A percentile compares a stretch with the other conserved stretches of the same genome.
Conservation (phyloP, 192 early-diverging fungal genomes). For the Rhizophagus sp. region DNA sequence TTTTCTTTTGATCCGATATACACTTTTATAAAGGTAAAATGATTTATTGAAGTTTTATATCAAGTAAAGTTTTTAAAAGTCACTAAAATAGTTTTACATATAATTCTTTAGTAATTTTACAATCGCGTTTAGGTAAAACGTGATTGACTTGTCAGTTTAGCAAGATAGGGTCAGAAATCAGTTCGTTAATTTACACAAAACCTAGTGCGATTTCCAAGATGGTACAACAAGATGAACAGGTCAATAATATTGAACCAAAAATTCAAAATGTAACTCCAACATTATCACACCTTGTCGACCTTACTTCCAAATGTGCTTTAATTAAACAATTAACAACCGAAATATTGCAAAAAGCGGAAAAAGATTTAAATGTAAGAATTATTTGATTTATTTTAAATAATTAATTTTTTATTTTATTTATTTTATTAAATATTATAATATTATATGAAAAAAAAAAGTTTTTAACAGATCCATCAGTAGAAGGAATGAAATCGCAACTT, state of each 20-base stretch:
- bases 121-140: neutral
- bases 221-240: neutral
- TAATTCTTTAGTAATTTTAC: neutral
- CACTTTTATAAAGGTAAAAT: too few relatives aligned
- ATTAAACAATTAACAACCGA: constrained; percentile 1
- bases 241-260: neutral
- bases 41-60: too few relatives aligned
- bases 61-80: too few relatives aligned
- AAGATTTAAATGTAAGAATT: neutral
- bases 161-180: neutral
- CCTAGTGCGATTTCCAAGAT: neutral
- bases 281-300: constrained; percentile 5
- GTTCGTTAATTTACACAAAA: neutral
- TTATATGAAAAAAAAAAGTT: neutral
- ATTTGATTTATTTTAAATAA: neutral
- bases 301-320: neutral
- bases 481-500: neutral
- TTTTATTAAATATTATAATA: neutral
- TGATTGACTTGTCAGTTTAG: neutral
- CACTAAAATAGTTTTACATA: neutral
- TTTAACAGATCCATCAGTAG: neutral
- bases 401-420: neutral
- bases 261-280: neutral
- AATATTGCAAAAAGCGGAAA: neutral
- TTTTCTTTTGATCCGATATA: too few relatives aligned